Evolutionary conservation across 805 yeast species (phyloP).

Genomic region (Clavispora carvajalis): DNA sequence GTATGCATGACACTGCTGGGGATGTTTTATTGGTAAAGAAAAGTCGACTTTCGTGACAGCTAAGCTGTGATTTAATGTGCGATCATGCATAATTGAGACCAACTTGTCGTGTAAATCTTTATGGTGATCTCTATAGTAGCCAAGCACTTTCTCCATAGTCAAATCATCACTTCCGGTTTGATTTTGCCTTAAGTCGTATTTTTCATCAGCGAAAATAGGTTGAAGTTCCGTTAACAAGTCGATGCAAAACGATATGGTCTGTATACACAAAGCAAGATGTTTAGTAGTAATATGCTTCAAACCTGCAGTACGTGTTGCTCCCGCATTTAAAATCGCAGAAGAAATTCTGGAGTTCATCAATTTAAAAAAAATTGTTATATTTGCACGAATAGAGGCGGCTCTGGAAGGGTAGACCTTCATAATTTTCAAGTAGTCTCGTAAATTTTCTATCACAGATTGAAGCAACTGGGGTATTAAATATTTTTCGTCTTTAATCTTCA

Average conservation of each 20-base stretch:
- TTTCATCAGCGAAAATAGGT: slow-evolving; percentile 7
- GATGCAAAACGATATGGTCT: slow-evolving; percentile 46
- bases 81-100: slow-evolving; percentile 66
- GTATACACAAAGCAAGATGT: slow-evolving; percentile 64
- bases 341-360: slow-evolving; percentile 50
- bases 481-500: slow-evolving; percentile 15
- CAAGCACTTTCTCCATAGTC: slow-evolving; percentile 25
- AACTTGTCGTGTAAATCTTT: slow-evolving; percentile 58
- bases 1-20: slow-evolving; percentile 51
- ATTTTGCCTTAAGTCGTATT: slow-evolving; percentile 1
- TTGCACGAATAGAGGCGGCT: slow-evolving; percentile 35
- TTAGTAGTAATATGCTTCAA: slow-evolving; percentile 68
- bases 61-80: slow-evolving; percentile 48
- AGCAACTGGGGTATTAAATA: slow-evolving; percentile 29
- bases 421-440: slow-evolving; percentile 53
- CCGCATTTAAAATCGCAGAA: slow-evolving; percentile 65
- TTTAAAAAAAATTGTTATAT: slow-evolving; percentile 40
- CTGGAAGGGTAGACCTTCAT: slow-evolving; percentile 50
- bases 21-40: slow-evolving; percentile 38
- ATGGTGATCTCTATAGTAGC: slow-evolving; percentile 53
- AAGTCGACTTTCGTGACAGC: slow-evolving; percentile 46
- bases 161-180: slow-evolving; percentile 20
- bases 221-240: slow-evolving; percentile 34
- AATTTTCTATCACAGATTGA: slow-evolving; percentile 16
- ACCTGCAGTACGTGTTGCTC: slow-evolving; percentile 71